phyloP scores from a whole-genome alignment of 495 filamentous ascomycete genomes.

The Pseudotulostoma volvatum region DNA sequence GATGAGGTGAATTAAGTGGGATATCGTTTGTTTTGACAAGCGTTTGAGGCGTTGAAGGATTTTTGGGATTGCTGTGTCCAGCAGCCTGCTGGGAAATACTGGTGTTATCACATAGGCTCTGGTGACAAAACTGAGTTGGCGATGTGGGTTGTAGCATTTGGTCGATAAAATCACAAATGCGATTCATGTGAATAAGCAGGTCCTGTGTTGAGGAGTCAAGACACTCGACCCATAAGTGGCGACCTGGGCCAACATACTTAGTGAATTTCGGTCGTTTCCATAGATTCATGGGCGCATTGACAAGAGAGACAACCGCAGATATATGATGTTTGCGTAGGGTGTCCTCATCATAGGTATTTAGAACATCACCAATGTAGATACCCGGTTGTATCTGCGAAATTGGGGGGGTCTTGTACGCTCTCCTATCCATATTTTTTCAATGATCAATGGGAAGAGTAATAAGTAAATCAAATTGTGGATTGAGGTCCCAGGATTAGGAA shows the following conservation, averaged over 20 bases:
- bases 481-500: background rate
- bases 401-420: background rate
- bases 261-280: conserved; percentile 5
- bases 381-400: conserved; percentile 7
- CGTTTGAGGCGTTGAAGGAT: no score
- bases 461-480: no score
- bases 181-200: conserved; percentile 4
- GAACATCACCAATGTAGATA: conserved; percentile 9
- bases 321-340: conserved; percentile 7
- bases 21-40: no score
- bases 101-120: no score
- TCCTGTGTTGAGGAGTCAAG: conserved; percentile 7
- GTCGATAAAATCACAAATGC: conserved; percentile 17
- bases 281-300: background rate
- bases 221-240: conserved; percentile 9
- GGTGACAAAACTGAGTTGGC: no score
- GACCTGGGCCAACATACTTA: conserved; percentile 3
- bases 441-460: no score
- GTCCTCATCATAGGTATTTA: conserved; percentile 2
- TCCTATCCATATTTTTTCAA: background rate
- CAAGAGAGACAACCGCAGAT: conserved; percentile 11
- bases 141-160: background rate
- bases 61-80: background rate
- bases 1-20: no score
- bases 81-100: background rate